Conservation (phyloP, 352 stramenopile genomes). For the Pythium aristosporum region DNA sequence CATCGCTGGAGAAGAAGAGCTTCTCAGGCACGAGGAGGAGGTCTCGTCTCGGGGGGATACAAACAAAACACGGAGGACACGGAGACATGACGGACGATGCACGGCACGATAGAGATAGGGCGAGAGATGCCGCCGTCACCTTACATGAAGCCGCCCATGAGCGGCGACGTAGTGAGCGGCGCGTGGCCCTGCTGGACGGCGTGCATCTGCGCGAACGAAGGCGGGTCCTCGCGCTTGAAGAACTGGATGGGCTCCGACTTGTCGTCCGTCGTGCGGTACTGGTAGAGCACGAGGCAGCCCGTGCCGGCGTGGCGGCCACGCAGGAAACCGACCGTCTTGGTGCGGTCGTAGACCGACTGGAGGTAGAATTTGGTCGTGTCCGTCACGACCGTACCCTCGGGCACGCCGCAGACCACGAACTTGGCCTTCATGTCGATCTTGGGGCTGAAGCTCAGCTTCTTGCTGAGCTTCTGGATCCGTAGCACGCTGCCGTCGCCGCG, state of each 20-base stretch:
- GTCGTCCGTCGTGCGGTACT: constrained; percentile 48
- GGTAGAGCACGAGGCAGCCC: constrained; percentile 59
- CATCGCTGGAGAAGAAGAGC: neutral
- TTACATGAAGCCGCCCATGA: constrained; percentile 24
- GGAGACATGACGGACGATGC: too few relatives aligned
- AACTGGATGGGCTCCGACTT: constrained; percentile 67
- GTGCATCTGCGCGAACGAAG: constrained; percentile 18
- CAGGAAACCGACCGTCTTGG: constrained; percentile 63
- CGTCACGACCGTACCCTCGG: constrained; percentile 54
- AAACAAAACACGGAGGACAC: neutral
- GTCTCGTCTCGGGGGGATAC: neutral
- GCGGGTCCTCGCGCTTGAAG: constrained; percentile 38
- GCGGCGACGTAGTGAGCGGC: constrained; percentile 5
- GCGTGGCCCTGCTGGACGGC: constrained; percentile 16
- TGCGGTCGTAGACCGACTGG: constrained; percentile 66
- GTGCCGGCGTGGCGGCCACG: constrained; percentile 35
- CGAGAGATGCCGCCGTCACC: too few relatives aligned
- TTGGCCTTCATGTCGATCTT: constrained; percentile 65
- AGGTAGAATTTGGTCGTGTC: constrained; percentile 72
- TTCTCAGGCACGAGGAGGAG: too few relatives aligned
- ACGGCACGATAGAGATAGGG: too few relatives aligned
- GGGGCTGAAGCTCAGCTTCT: constrained; percentile 64
- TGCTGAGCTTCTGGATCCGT: constrained; percentile 58
- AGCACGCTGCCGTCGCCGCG: constrained; percentile 55
- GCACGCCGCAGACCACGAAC: constrained; percentile 66